These are phyloP conservation scores for Jamesozyma lodderae DNA, from an alignment of 805 yeast genomes.

Conservation along the genomic window DNA sequence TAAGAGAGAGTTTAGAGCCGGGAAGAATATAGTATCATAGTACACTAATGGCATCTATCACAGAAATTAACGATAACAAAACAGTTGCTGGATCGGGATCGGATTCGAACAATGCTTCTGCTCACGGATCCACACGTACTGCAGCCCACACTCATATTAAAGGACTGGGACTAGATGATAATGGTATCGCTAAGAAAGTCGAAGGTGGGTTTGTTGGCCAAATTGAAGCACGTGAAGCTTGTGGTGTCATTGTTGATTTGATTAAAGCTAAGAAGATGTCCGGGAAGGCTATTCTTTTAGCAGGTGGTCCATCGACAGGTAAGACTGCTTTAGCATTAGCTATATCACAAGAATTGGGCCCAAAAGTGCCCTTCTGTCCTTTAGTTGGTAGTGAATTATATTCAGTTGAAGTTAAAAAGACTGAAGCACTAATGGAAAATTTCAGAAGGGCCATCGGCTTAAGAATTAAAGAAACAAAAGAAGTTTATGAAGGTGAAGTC, in stretches of 20 bases:
- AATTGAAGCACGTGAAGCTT: constrained; percentile 72
- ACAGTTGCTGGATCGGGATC: background rate
- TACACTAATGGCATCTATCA: constrained; percentile 62
- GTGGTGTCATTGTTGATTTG: constrained; percentile 89
- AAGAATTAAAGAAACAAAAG: constrained; percentile 93
- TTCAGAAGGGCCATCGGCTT: constrained; percentile 94
- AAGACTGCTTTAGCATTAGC: constrained; percentile 96
- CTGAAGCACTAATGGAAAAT: constrained; percentile 92
- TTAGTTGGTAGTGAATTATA: constrained; percentile 91
- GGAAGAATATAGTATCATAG: no score
- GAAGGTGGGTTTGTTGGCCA: constrained; percentile 85
- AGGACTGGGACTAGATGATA: constrained; percentile 89
- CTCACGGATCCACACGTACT: constrained; percentile 40
- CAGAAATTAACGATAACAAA: constrained; percentile 53
- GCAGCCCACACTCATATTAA: constrained; percentile 97
- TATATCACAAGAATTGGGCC: constrained; percentile 90
- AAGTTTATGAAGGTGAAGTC: constrained; percentile 96
- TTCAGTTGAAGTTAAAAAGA: constrained; percentile 94
- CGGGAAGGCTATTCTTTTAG: constrained; percentile 89
- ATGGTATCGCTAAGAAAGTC: constrained; percentile 69
- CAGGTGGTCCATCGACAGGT: constrained; percentile 98
- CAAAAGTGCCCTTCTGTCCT: constrained; percentile 96
- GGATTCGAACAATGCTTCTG: constrained; percentile 2
- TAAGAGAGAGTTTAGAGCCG: no score
- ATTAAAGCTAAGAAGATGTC: constrained; percentile 88